A percentile compares a stretch with the other conserved stretches of the same genome.
Conservation (phyloP, 2,329 filamentous ascomycete genomes). For the Trichoderma sp. region DNA sequence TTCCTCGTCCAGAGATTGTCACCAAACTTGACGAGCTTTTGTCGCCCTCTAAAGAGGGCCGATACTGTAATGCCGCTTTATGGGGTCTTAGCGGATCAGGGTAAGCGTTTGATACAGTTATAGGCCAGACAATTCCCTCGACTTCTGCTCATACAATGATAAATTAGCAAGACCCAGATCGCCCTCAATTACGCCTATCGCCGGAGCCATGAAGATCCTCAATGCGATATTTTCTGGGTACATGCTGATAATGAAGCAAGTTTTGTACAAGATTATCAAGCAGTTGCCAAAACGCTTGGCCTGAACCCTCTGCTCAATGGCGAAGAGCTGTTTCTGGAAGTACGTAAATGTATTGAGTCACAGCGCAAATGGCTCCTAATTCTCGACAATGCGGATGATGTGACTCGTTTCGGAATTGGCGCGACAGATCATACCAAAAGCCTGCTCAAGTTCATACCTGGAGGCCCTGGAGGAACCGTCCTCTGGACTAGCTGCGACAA, state of each 20-base stretch:
- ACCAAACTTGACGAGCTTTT: no score
- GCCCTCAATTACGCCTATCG: neutral
- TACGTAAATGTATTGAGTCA: no score
- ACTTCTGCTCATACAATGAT: no score
- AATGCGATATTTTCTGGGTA: neutral
- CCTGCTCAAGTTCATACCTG: neutral
- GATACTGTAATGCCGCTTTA: no score
- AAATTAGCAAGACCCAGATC: neutral
- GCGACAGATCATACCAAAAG: fast-evolving
- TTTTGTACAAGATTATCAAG: neutral
- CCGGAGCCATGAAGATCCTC: neutral
- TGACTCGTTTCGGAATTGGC: neutral
- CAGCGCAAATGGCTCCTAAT: no score
- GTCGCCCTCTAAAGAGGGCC: no score
- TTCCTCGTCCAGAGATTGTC: no score
- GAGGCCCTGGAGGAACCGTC: neutral
- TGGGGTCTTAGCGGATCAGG: neutral
- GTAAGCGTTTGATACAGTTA: no score
- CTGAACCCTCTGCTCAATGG: no score
- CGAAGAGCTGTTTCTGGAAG: no score
- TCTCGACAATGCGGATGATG: neutral
- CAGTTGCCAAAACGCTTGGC: no score
- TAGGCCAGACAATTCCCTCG: no score
- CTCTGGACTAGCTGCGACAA: neutral
- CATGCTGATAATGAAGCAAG: neutral